A percentile compares a stretch with the other conserved stretches of the same genome.
Evolutionary conservation across 306 rosid species (phyloP).

Genomic region (Biancaea sappan): DNA sequence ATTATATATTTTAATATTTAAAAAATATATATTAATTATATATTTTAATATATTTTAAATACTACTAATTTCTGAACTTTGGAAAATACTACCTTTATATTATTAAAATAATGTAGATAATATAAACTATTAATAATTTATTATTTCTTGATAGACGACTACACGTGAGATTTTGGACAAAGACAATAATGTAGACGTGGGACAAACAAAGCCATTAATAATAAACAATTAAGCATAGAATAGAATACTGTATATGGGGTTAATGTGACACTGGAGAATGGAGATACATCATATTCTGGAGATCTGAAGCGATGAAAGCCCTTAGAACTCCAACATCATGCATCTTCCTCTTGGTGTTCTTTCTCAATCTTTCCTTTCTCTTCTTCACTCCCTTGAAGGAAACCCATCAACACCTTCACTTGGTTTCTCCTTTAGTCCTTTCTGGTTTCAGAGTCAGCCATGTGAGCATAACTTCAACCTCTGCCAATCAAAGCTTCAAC

Average conservation of each 20-base stretch:
- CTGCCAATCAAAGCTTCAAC: conserved; percentile 31
- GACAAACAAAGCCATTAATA: neutral
- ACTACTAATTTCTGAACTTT: too few relatives aligned
- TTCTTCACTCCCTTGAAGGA: conserved; percentile 32
- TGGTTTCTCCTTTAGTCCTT: neutral
- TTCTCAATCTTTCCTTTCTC: conserved; percentile 24
- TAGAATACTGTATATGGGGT: too few relatives aligned
- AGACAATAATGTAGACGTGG: too few relatives aligned
- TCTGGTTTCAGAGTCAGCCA: neutral
- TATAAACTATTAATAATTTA: too few relatives aligned
- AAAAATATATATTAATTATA: too few relatives aligned
- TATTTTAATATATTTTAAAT: too few relatives aligned
- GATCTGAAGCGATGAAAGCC: conserved; percentile 12
- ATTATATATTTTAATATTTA: too few relatives aligned
- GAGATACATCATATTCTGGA: neutral
- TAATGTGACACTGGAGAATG: neutral
- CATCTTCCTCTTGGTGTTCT: conserved; percentile 12
- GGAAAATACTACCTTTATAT: too few relatives aligned
- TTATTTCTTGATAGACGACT: neutral
- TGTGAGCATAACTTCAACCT: neutral
- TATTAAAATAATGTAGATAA: too few relatives aligned
- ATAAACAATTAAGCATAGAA: neutral
- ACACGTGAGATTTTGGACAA: too few relatives aligned
- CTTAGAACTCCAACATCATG: neutral
- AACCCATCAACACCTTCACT: neutral